Conservation (phyloP, 257 asterid genomes). For the Ehretia macrophylla region DNA sequence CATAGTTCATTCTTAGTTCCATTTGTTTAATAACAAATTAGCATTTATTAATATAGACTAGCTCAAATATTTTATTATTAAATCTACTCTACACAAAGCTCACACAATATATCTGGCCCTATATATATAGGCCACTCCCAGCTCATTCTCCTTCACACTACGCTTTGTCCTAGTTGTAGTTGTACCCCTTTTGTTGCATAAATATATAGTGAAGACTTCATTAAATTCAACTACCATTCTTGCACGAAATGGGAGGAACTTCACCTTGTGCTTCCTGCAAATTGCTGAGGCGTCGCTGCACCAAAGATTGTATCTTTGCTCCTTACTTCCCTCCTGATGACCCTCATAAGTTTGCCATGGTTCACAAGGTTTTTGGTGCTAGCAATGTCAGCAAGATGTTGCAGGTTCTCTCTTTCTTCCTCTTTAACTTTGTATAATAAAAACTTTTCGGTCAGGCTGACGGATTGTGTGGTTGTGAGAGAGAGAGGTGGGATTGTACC, state of each 20-base stretch:
- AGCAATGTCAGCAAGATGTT: constrained; percentile 94
- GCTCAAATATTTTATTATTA: constrained; percentile 19
- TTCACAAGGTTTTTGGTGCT: constrained; percentile 93
- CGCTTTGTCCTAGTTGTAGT: constrained; percentile 8
- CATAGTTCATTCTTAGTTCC: constrained; percentile 2
- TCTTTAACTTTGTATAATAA: neutral
- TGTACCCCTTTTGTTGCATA: neutral
- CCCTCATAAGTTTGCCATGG: constrained; percentile 95
- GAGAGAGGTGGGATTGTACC: too few species aligned
- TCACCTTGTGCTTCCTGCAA: constrained; percentile 97
- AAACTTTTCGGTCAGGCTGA: too few species aligned
- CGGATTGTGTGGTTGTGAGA: too few species aligned
- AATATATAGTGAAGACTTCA: neutral
- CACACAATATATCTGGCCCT: constrained; percentile 7
- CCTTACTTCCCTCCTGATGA: constrained; percentile 94
- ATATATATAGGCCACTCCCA: constrained; percentile 25
- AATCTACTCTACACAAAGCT: constrained; percentile 10
- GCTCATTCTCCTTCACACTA: constrained; percentile 28
- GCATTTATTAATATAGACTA: constrained; percentile 5
- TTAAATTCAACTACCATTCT: neutral
- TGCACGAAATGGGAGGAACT: constrained; percentile 56
- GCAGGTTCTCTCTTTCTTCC: constrained; percentile 46
- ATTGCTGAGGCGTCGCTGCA: constrained; percentile 73
- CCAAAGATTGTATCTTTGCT: constrained; percentile 87
- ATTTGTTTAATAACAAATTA: neutral